phyloP scores from a whole-genome alignment of 2,329 filamentous ascomycete genomes.

The Pezicula rhizophila region DNA sequence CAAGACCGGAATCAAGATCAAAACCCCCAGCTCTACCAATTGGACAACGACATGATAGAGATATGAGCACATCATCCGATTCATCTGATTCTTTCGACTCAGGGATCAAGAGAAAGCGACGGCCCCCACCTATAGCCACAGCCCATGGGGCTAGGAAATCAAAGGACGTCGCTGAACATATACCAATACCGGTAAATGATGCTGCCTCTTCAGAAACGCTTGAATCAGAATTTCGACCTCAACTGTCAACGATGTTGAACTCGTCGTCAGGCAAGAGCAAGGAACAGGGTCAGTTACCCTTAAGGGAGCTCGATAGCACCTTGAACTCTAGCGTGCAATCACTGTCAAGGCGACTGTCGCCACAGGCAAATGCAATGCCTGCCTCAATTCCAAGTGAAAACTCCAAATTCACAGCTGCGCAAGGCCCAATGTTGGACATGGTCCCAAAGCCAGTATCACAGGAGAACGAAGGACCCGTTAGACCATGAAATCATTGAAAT shows the following conservation, averaged over 20 bases:
- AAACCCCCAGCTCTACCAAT: slow-evolving; percentile 10
- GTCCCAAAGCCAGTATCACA: slow-evolving; percentile 31
- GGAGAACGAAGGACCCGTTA: slow-evolving; percentile 6
- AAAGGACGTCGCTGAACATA: slow-evolving; percentile 18
- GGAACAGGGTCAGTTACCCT: slow-evolving; percentile 2
- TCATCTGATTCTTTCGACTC: slow-evolving; percentile 15
- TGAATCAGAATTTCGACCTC: slow-evolving; percentile 8
- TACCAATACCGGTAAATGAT: slow-evolving; percentile 13
- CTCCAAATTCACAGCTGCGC: slow-evolving; percentile 34
- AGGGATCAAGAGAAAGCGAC: slow-evolving; percentile 14
- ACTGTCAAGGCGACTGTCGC: slow-evolving; percentile 9
- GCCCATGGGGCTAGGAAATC: slow-evolving; percentile 11
- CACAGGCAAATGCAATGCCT: slow-evolving; percentile 16
- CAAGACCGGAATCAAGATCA: slow-evolving; percentile 7
- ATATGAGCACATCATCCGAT: slow-evolving; percentile 14
- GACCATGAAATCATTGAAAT: background rate
- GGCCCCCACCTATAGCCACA: slow-evolving; percentile 20
- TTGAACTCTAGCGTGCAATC: slow-evolving; percentile 10
- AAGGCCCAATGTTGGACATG: slow-evolving; percentile 34
- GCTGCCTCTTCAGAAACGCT: slow-evolving; percentile 1
- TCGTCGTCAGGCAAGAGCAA: slow-evolving; percentile 7
- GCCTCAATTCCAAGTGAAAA: slow-evolving; percentile 12
- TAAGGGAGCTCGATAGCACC: slow-evolving; percentile 14
- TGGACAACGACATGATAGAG: slow-evolving; percentile 12
- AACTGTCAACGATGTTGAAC: slow-evolving; percentile 18